phyloP scores from a whole-genome alignment of 305 asterid species.

The Rubia balearica region DNA sequence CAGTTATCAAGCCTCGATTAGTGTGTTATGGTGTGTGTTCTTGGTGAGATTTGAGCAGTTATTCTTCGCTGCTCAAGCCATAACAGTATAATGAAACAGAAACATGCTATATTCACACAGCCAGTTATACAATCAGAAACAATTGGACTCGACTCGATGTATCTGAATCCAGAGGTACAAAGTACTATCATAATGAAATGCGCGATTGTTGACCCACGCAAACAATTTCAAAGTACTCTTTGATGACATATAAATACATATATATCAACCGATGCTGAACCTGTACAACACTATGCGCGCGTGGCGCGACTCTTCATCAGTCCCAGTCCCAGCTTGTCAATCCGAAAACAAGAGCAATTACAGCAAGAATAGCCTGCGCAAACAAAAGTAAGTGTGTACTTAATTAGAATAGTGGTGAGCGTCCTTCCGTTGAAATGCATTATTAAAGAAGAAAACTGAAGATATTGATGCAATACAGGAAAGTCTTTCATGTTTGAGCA shows the following conservation, averaged over 20 bases:
- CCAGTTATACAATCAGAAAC: constrained; percentile 1
- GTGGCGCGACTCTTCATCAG: neutral
- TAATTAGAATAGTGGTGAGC: neutral
- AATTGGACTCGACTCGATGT: neutral
- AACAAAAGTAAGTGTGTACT: neutral
- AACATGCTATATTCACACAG: constrained; percentile 3
- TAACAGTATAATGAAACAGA: neutral
- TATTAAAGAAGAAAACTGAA: neutral
- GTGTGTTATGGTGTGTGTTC: no score
- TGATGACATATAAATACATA: neutral
- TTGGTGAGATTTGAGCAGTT: no score
- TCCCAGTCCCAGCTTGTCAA: constrained; percentile 34
- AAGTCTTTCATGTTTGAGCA: neutral
- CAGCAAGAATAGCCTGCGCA: constrained; percentile 57
- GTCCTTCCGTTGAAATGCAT: neutral
- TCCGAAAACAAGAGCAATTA: constrained; percentile 54
- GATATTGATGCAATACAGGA: neutral
- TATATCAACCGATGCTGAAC: neutral
- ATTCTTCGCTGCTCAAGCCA: no score
- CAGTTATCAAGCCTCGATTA: no score
- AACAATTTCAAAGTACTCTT: neutral
- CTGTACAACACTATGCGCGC: constrained; percentile 1
- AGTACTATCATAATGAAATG: neutral
- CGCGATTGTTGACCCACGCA: neutral
- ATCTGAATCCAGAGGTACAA: no score